Conservation (phyloP, 208 protist species). For the Endotrypanum monterogeii region DNA sequence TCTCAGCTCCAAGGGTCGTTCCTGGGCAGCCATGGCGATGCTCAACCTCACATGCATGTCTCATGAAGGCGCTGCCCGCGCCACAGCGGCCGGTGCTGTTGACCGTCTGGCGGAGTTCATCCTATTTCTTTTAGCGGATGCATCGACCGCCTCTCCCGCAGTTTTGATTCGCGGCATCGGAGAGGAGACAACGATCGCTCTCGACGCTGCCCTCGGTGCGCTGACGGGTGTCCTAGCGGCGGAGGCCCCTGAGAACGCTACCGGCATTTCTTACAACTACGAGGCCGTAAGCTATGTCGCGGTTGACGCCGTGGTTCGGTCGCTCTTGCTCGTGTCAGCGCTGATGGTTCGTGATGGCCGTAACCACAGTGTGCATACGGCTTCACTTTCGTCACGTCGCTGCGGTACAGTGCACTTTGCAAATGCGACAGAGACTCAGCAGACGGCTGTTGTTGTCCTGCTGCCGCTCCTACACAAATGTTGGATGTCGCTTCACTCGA, state of each 20-base stretch:
- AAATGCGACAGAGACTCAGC: constrained; percentile 40
- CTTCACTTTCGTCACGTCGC: constrained; percentile 35
- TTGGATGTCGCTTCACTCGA: constrained; percentile 61
- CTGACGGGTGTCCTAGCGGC: constrained; percentile 53
- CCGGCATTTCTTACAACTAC: constrained; percentile 57
- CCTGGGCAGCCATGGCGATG: constrained; percentile 59
- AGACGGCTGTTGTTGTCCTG: constrained; percentile 57
- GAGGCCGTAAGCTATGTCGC: constrained; percentile 51
- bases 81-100: constrained; percentile 44
- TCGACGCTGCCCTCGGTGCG: constrained; percentile 62
- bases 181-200: constrained; percentile 34
- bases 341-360: constrained; percentile 56
- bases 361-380: constrained; percentile 35
- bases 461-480: constrained; percentile 79
- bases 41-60: constrained; percentile 80
- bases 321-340: constrained; percentile 42
- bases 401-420: constrained; percentile 40
- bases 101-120: constrained; percentile 52
- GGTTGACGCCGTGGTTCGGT: constrained; percentile 49
- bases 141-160: not conserved
- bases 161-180: constrained; percentile 10
- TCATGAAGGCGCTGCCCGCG: constrained; percentile 33
- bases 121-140: constrained; percentile 32
- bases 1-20: constrained; percentile 51
- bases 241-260: constrained; percentile 60